Conservation (phyloP, 164 flowering plant species). For the Amborella trichopoda region DNA sequence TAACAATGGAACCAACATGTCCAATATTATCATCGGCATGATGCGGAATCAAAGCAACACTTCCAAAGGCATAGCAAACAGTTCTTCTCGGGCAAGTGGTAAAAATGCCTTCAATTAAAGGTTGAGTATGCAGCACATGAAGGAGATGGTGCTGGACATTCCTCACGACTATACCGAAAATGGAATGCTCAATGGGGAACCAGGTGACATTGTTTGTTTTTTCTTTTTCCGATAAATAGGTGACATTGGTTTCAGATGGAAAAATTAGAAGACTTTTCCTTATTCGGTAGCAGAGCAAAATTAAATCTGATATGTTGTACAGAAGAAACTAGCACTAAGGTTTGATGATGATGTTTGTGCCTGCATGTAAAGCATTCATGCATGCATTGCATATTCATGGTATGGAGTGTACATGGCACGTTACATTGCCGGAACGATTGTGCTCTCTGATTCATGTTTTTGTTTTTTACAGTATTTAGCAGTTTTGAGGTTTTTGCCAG, state of each 20-base stretch:
- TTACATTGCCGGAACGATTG: no score
- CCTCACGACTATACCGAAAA: conserved; percentile 46
- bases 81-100: conserved; percentile 9
- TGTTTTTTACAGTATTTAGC: not conserved
- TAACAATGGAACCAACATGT: not conserved
- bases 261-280: conserved; percentile 29
- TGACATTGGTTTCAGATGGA: conserved; percentile 51
- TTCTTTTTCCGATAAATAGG: no score
- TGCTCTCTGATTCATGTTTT: no score
- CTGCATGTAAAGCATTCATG: not conserved
- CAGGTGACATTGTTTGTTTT: no score
- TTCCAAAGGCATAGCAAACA: conserved; percentile 10
- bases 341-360: not conserved
- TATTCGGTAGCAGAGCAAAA: not conserved
- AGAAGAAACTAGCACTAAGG: conserved; percentile 6
- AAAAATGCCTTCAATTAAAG: conserved; percentile 23
- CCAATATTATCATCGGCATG: conserved; percentile 1
- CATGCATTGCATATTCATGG: not conserved
- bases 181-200: conserved; percentile 46
- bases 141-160: conserved; percentile 51
- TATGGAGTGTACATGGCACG: not conserved
- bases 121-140: conserved; percentile 27
- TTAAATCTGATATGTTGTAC: conserved; percentile 17
- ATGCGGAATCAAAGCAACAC: conserved; percentile 6
- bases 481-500: conserved; percentile 1